These are phyloP conservation scores for Besnoitia besnoiti DNA, from an alignment of 169 alveolate species.

Conservation along the genomic window DNA sequence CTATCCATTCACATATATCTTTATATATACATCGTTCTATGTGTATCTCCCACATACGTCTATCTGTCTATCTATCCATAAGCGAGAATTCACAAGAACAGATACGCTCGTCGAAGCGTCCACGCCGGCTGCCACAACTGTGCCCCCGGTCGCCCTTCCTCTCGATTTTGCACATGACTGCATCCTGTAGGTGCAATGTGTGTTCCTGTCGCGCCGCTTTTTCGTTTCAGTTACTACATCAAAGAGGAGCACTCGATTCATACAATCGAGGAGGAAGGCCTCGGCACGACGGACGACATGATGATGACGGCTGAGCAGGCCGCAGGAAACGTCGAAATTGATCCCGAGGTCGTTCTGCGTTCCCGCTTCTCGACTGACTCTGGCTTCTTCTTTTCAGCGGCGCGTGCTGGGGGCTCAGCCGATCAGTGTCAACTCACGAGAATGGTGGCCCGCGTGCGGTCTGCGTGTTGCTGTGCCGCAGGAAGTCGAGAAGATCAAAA, in stretches of 20 bases:
- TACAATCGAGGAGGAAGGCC: conserved; percentile 72
- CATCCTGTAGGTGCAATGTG: background rate
- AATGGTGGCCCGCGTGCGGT: too few species aligned
- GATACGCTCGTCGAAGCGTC: too few species aligned
- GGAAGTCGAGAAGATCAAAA: conserved; percentile 74
- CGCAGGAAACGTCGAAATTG: conserved; percentile 78
- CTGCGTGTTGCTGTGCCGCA: background rate
- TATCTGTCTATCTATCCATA: background rate
- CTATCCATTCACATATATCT: conserved; percentile 22
- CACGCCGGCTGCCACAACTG: too few species aligned
- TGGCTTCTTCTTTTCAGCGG: too few species aligned
- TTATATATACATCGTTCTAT: background rate
- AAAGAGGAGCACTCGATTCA: conserved; percentile 69
- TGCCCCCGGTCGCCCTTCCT: too few species aligned
- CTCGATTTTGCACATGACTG: background rate
- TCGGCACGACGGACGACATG: conserved; percentile 76
- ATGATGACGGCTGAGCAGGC: conserved; percentile 76
- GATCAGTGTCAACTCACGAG: too few species aligned
- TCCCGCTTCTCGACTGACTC: too few species aligned
- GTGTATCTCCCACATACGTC: background rate
- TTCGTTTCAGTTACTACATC: conserved; percentile 43
- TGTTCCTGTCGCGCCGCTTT: background rate
- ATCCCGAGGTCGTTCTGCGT: conserved; percentile 55
- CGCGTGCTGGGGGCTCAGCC: too few species aligned
- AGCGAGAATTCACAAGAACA: too few species aligned